Evolutionary conservation across 163 green algal species (phyloP).

Genomic region (Chloromonas sp.): DNA sequence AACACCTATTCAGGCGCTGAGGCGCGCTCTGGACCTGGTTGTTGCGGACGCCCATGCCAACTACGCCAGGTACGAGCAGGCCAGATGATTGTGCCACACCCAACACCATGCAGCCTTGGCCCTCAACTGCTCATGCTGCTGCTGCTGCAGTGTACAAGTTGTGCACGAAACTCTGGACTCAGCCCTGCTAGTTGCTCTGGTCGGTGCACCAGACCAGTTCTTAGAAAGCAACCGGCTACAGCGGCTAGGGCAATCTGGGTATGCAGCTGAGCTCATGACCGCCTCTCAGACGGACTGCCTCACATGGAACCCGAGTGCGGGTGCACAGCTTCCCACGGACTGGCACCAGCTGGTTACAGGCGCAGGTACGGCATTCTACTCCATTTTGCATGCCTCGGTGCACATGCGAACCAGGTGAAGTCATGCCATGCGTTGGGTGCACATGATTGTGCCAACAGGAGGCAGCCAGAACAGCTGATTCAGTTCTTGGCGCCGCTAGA

Average conservation of each 20-base stretch:
- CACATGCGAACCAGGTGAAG: too few species aligned
- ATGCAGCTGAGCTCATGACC: constrained; percentile 1
- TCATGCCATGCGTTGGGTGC: too few species aligned
- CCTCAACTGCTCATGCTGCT: not conserved
- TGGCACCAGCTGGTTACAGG: constrained; percentile 28
- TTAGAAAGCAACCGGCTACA: constrained; percentile 23
- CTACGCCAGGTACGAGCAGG: constrained; percentile 32
- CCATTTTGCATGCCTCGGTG: too few species aligned
- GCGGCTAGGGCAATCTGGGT: constrained; percentile 4
- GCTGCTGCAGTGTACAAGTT: constrained; percentile 25
- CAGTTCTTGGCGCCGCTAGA: too few species aligned
- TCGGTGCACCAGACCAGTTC: constrained; percentile 32
- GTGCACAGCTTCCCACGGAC: constrained; percentile 19
- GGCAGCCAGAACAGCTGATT: too few species aligned
- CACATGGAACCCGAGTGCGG: constrained; percentile 14
- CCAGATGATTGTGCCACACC: not conserved
- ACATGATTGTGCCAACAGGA: too few species aligned
- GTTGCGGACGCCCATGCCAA: constrained; percentile 35
- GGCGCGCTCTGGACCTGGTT: constrained; percentile 38
- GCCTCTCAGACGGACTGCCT: constrained; percentile 7
- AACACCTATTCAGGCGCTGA: constrained; percentile 41
- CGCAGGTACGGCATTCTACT: constrained; percentile 17
- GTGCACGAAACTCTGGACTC: constrained; percentile 27
- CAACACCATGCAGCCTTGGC: not conserved
- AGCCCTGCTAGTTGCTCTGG: constrained; percentile 30